Percentiles rank a stretch among this genome's conserved stretches.
phyloP scores from a whole-genome alignment of 2,329 filamentous ascomycete genomes.

The Colletotrichum godetiae region DNA sequence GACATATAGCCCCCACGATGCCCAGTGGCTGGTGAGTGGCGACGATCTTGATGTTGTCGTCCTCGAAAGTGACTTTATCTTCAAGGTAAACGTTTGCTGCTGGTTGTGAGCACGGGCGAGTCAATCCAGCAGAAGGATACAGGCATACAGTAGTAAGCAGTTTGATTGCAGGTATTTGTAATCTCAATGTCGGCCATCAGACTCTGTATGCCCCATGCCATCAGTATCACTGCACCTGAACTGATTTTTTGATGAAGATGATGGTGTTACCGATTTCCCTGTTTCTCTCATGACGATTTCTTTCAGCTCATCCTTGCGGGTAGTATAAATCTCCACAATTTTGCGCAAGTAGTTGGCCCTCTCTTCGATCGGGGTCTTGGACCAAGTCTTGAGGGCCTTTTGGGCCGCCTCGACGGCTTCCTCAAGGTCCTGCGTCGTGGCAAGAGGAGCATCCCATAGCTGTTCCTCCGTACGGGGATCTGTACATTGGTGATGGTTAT shows the following conservation, averaged over 20 bases:
- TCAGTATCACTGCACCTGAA: rapidly evolving
- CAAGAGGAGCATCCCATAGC: conserved; percentile 55
- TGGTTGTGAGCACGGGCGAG: background rate
- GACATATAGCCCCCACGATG: conserved; percentile 65
- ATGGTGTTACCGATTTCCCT: conserved; percentile 58
- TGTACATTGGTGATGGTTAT: conserved; percentile 33
- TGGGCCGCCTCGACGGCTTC: conserved; percentile 58
- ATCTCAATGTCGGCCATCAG: conserved; percentile 52
- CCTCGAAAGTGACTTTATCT: conserved; percentile 60
- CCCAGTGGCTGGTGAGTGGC: conserved; percentile 60
- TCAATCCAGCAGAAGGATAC: background rate
- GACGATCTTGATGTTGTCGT: conserved; percentile 52
- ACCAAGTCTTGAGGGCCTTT: conserved; percentile 60
- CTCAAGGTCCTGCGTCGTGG: conserved; percentile 54
- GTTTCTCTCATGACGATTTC: conserved; percentile 60
- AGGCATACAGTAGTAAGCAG: conserved; percentile 49
- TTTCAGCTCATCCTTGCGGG: conserved; percentile 54
- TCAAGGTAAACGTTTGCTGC: conserved; percentile 50
- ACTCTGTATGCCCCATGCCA: background rate
- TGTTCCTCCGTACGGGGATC: conserved; percentile 47
- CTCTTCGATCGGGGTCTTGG: conserved; percentile 54
- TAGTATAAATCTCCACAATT: conserved; percentile 52
- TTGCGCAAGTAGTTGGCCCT: conserved; percentile 52
- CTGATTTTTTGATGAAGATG: background rate
- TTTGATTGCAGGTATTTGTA: conserved; percentile 49